Evolutionary conservation across 176 grass and related monocot species (phyloP).

Genomic region (Triticum dicoccoides): DNA sequence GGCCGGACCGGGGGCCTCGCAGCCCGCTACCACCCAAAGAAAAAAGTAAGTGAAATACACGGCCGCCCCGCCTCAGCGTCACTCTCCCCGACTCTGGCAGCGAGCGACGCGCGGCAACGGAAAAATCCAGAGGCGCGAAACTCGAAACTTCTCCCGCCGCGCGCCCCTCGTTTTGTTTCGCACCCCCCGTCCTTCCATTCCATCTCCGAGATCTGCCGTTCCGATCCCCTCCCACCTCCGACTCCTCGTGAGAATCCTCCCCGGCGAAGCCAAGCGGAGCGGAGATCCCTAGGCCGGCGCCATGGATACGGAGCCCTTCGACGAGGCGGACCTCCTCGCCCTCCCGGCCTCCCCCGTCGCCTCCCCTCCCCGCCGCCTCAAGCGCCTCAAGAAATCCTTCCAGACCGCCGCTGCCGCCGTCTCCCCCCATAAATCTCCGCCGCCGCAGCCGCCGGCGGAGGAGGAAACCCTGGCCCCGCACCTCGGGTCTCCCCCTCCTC

Average conservation of each 20-base stretch:
- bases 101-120: background rate
- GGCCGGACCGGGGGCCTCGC: too few species aligned
- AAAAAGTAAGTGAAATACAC: background rate
- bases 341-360: constrained; percentile 18
- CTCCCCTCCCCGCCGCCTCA: constrained; percentile 35
- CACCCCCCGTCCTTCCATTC: background rate
- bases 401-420: background rate
- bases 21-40: background rate
- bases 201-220: background rate
- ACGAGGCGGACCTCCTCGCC: constrained; percentile 38
- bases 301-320: constrained; percentile 60
- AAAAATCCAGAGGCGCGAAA: background rate
- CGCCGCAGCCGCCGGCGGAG: background rate
- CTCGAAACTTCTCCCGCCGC: constrained; percentile 41
- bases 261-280: background rate
- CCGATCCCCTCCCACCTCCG: background rate
- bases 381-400: constrained; percentile 60
- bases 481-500: background rate
- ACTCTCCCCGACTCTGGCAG: background rate
- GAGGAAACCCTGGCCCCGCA: constrained; percentile 13
- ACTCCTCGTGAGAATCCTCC: background rate
- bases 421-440: background rate
- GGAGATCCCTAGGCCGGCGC: constrained; percentile 7
- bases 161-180: background rate
- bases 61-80: too few species aligned